phyloP scores from a whole-genome alignment of 73 alveolate species.

The Tetrahymena borealis region DNA sequence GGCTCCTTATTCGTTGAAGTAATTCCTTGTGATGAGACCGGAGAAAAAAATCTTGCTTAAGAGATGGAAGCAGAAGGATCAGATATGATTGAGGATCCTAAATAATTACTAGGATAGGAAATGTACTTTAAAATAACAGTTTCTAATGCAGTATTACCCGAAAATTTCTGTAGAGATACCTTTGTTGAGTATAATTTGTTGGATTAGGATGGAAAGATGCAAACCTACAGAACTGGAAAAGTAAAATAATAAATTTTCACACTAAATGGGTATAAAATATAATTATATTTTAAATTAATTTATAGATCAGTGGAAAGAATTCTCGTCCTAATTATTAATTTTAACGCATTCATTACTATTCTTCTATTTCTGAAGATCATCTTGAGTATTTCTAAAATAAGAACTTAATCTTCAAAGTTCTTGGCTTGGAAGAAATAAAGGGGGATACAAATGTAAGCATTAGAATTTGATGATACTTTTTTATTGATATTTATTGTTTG shows the following conservation, averaged over 20 bases:
- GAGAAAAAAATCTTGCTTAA: conserved; percentile 60
- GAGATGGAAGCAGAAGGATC: conserved; percentile 51
- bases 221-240: conserved; percentile 26
- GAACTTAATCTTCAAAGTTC: neutral
- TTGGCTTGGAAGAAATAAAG: neutral
- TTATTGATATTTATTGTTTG: neutral
- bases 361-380: neutral
- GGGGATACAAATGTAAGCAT: neutral
- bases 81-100: conserved; percentile 36
- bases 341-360: neutral
- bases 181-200: conserved; percentile 59
- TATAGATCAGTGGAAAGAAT: neutral
- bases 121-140: conserved; percentile 25
- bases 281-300: neutral
- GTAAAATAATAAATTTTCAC: conserved; percentile 1
- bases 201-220: conserved; percentile 47
- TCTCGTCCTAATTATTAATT: neutral
- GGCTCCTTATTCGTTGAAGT: conserved; percentile 69
- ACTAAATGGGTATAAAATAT: too few relatives aligned
- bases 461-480: neutral
- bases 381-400: neutral
- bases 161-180: conserved; percentile 62
- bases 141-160: conserved; percentile 48
- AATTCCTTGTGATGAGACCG: conserved; percentile 71
- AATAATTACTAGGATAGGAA: conserved; percentile 13